Evolutionary conservation across 805 yeast species (phyloP).

Genomic region (Blastobotrys muscicola): DNA sequence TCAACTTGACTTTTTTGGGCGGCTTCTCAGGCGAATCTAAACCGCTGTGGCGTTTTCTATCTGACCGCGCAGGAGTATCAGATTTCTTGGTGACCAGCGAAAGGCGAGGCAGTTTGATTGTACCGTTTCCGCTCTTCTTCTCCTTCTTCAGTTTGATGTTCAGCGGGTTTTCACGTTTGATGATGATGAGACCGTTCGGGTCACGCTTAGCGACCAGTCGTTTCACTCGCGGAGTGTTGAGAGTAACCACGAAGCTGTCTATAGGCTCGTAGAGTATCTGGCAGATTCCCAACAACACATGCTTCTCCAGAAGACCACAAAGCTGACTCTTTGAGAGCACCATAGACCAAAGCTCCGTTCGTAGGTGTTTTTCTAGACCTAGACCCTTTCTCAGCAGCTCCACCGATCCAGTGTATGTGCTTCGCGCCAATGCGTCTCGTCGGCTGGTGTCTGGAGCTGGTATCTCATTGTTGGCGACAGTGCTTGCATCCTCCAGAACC

Average conservation of each 20-base stretch:
- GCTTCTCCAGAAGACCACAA: slow-evolving; percentile 47
- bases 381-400: slow-evolving; percentile 54
- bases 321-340: slow-evolving; percentile 46
- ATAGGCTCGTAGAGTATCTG: slow-evolving; percentile 55
- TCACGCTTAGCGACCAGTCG: slow-evolving; percentile 50
- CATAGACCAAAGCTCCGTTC: slow-evolving; percentile 50
- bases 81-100: no score
- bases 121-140: neutral
- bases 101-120: no score
- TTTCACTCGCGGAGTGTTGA: slow-evolving; percentile 60
- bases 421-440: slow-evolving; percentile 57
- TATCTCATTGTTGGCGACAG: slow-evolving; percentile 23
- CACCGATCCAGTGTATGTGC: slow-evolving; percentile 54
- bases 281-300: slow-evolving; percentile 54
- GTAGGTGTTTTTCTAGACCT: slow-evolving; percentile 43
- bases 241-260: slow-evolving; percentile 50
- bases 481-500: slow-evolving; percentile 44
- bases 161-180: slow-evolving; percentile 29
- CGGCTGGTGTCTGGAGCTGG: slow-evolving; percentile 30
- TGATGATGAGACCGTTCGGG: slow-evolving; percentile 45
- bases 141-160: slow-evolving; percentile 2
- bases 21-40: no score
- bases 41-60: no score
- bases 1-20: no score
- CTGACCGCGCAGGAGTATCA: no score